Evolutionary conservation across 164 flowering plant genomes (phyloP).

Genomic region (Piper longum): DNA sequence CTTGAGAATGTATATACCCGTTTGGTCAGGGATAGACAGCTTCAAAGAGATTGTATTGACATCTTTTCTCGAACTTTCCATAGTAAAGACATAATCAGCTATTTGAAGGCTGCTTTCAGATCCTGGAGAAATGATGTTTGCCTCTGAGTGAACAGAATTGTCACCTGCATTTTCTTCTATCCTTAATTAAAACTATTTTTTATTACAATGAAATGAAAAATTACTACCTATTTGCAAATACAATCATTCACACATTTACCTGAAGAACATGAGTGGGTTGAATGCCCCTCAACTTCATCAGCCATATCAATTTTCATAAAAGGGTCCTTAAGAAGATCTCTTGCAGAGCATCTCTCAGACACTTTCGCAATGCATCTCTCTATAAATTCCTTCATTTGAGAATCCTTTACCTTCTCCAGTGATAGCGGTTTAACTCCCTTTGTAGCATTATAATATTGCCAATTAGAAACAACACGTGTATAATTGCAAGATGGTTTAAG

Average conservation of each 20-base stretch:
- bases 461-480: background rate
- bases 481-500: background rate
- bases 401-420: constrained; percentile 72
- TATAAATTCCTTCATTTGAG: constrained; percentile 51
- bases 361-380: constrained; percentile 82
- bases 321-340: constrained; percentile 68
- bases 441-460: constrained; percentile 3
- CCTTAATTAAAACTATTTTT: background rate
- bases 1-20: constrained; percentile 33
- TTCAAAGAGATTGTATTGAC: constrained; percentile 64
- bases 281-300: constrained; percentile 24
- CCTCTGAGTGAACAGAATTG: constrained; percentile 8
- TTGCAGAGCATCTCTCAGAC: constrained; percentile 63
- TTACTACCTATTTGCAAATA: background rate
- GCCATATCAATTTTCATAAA: constrained; percentile 54
- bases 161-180: constrained; percentile 23
- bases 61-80: constrained; percentile 73
- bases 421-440: constrained; percentile 95
- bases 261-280: constrained; percentile 15
- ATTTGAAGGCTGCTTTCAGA: constrained; percentile 16
- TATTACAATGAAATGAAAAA: background rate
- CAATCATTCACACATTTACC: constrained; percentile 19
- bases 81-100: constrained; percentile 40
- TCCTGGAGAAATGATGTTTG: constrained; percentile 2
- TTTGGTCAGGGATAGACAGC: constrained; percentile 60